Conservation (phyloP, 495 filamentous ascomycete genomes). For the Aspergillus cristatus region DNA sequence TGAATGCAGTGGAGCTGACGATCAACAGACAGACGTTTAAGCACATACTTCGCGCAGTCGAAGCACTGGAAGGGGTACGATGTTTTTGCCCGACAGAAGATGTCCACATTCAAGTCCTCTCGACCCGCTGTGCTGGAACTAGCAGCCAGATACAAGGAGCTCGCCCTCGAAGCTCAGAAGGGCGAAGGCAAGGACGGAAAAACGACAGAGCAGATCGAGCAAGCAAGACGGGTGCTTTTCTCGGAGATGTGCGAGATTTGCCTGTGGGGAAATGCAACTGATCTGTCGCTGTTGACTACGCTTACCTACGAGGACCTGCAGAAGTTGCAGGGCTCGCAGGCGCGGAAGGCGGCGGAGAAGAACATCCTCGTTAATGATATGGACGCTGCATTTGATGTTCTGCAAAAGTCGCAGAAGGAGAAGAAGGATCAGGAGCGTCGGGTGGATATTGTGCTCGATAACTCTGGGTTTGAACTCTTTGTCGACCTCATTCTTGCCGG, state of each 20-base stretch:
- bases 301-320: constrained; percentile 94
- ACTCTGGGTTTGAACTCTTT: constrained; percentile 93
- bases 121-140: constrained; percentile 86
- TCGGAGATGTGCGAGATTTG: constrained; percentile 94
- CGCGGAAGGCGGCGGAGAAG: constrained; percentile 71
- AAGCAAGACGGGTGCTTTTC: constrained; percentile 71
- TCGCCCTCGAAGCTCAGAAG: constrained; percentile 47
- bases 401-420: constrained; percentile 50
- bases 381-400: constrained; percentile 55
- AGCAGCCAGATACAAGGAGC: constrained; percentile 60
- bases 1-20: neutral
- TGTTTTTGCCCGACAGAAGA: constrained; percentile 85
- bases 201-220: constrained; percentile 44
- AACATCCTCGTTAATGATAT: constrained; percentile 88
- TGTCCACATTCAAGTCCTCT: constrained; percentile 85
- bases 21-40: constrained; percentile 53
- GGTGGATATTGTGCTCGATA: constrained; percentile 91
- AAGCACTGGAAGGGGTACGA: constrained; percentile 87
- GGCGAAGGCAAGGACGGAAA: constrained; percentile 20
- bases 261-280: constrained; percentile 96
- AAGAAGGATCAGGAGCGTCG: constrained; percentile 50
- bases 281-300: constrained; percentile 80
- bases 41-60: constrained; percentile 65
- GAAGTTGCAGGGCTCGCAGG: constrained; percentile 81
- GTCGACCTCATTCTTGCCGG: constrained; percentile 88